Evolutionary conservation across 1,139 yeast genomes (phyloP).

Genomic region (Debaryomyces psychrophilus): DNA sequence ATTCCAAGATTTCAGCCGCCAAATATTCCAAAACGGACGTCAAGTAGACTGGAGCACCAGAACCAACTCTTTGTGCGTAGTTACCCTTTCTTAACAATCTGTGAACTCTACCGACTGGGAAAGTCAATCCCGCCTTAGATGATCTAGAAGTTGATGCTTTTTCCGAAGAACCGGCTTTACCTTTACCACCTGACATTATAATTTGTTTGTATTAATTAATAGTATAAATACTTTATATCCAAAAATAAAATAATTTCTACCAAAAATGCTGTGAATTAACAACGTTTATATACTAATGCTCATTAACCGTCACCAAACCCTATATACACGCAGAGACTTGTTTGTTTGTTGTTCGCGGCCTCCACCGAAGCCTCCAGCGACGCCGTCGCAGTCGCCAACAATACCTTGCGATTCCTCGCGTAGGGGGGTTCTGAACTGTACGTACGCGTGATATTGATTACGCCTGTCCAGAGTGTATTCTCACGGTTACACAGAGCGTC

Average conservation of each 20-base stretch:
- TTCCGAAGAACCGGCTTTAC: constrained; percentile 56
- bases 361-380: too few species aligned
- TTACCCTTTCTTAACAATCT: constrained; percentile 58
- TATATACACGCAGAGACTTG: constrained; percentile 11
- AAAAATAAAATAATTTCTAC: background rate
- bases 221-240: constrained; percentile 10
- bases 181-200: constrained; percentile 57
- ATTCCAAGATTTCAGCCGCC: constrained; percentile 58
- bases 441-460: constrained; percentile 6
- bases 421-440: background rate
- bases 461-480: constrained; percentile 7
- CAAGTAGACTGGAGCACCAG: constrained; percentile 59
- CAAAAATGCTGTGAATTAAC: constrained; percentile 8
- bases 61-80: constrained; percentile 60
- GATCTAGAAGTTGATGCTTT: constrained; percentile 58
- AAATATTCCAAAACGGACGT: constrained; percentile 56
- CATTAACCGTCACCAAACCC: background rate
- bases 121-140: constrained; percentile 56
- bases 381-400: background rate
- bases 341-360: constrained; percentile 3
- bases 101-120: constrained; percentile 61
- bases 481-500: background rate
- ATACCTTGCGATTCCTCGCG: background rate
- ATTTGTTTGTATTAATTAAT: constrained; percentile 19
- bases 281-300: constrained; percentile 10